Evolutionary conservation across 495 filamentous ascomycete genomes (phyloP), one percentile per base, ranked within the genome.

Genomic region (Penicillium flavigenum): DNA sequence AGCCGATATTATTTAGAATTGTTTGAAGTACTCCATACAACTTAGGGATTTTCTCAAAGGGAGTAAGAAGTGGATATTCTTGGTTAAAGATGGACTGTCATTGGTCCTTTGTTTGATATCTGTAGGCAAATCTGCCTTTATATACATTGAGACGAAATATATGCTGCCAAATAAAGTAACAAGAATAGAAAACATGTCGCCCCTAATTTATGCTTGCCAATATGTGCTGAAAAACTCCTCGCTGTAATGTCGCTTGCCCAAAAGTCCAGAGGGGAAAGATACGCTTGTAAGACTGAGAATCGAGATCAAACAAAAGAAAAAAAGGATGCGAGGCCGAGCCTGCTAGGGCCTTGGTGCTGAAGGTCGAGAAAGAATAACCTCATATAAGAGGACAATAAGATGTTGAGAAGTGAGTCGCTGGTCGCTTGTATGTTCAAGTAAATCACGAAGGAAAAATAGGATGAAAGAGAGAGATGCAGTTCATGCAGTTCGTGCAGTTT

Each of bases 401-500:
- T 24, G 45, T 45, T 26, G 24, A 29, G 24, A 52, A 46, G 20
- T 34, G 10, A 44, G 34, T 34, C 51, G 51, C 27, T 44, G 38
- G 36, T 39, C 36, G 36, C n/a, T 16, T 38, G 36, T 2, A n/a
- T 39, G 36, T 14, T 29, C 24, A 32, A 4, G n/a, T 19, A 31
- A 29, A 31, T 48, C 27, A n/a, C 46, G n/a, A 10, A 48, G 48
- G 39, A 58, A 54, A 36, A 29, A 57, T 46, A 59, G 47, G 57
- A n/a, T 16, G 22, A 24, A 24, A 24, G 6, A 29, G 27, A 29
- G 9, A 31, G n/a, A 19, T 5, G 41, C 34, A 38, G 16, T 16
- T 38, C 16, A 36, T 41, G 54, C 27, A 19, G 53, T 57, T 55
- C 27, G 57, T 27, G 64, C 41, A 10, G 57, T 65, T 1, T 59